Evolutionary conservation across 2,329 filamentous ascomycete species (phyloP).

Genomic region (Immersiporthe knoxdaviesiana): DNA sequence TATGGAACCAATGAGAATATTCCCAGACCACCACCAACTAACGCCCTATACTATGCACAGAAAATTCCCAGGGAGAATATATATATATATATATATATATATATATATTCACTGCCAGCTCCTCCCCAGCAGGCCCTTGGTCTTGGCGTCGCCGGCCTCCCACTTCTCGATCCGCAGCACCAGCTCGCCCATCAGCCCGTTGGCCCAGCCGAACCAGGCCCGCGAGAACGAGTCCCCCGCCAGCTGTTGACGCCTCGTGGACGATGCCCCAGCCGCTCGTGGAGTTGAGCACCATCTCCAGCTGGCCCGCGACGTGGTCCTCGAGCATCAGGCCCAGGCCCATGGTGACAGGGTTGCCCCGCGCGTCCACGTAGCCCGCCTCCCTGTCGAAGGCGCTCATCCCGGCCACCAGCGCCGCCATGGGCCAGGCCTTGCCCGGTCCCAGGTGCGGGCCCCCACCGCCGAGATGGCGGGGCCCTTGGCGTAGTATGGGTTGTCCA

Average conservation of each 20-base stretch:
- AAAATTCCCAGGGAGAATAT: no score
- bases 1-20: no score
- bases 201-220: slow-evolving; percentile 52
- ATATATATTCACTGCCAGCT: slow-evolving; percentile 38
- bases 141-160: slow-evolving; percentile 32
- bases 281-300: slow-evolving; percentile 45
- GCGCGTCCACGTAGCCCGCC: slow-evolving; percentile 34
- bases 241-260: slow-evolving; percentile 52
- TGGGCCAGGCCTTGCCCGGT: slow-evolving; percentile 58
- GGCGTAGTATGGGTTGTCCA: slow-evolving; percentile 79
- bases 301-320: slow-evolving; percentile 40
- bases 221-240: slow-evolving; percentile 45
- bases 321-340: slow-evolving; percentile 27
- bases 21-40: neutral
- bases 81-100: no score
- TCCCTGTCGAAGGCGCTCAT: slow-evolving; percentile 48
- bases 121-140: slow-evolving; percentile 35
- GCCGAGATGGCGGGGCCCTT: slow-evolving; percentile 68
- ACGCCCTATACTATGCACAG: slow-evolving; percentile 9
- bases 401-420: slow-evolving; percentile 57
- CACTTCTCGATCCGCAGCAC: slow-evolving; percentile 40
- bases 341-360: slow-evolving; percentile 33
- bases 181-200: slow-evolving; percentile 48
- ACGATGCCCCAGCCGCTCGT: slow-evolving; percentile 49
- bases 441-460: slow-evolving; percentile 74